A percentile compares a stretch with the other conserved stretches of the same genome.
phyloP scores from a whole-genome alignment of 352 stramenopile genomes.

The Phytophthora litchii region DNA sequence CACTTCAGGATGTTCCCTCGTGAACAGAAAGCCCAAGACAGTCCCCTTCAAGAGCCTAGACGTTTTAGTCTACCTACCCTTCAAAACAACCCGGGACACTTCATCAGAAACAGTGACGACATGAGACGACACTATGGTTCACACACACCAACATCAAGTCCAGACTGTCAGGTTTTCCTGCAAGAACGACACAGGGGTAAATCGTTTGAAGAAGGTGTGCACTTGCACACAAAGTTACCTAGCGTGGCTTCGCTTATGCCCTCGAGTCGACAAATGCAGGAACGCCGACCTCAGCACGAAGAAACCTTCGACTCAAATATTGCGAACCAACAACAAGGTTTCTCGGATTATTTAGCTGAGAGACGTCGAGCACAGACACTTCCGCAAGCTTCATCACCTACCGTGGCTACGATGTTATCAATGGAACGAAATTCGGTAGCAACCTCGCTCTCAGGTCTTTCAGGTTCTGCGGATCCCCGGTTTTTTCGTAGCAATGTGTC shows the following conservation, averaged over 20 bases:
- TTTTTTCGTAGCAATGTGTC: conserved; percentile 3
- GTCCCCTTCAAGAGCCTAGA: not conserved
- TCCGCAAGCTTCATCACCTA: not conserved
- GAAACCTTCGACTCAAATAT: not conserved
- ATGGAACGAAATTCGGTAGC: not conserved
- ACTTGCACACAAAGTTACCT: conserved; percentile 10
- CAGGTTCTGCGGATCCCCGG: conserved; percentile 10
- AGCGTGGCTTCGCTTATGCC: conserved; percentile 26
- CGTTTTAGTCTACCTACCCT: conserved; percentile 6
- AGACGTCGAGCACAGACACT: conserved; percentile 6
- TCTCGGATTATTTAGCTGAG: not conserved
- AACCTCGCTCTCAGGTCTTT: conserved; percentile 5
- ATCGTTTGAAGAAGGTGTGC: conserved; percentile 5
- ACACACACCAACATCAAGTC: not conserved
- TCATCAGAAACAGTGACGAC: not conserved
- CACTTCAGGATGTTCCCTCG: conserved; percentile 29
- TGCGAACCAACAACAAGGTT: not conserved
- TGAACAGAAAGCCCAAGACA: conserved; percentile 3
- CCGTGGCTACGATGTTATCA: not conserved
- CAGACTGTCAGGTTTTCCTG: not conserved
- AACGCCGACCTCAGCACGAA: conserved; percentile 7
- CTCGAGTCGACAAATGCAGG: not conserved
- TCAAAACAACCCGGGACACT: conserved; percentile 1
- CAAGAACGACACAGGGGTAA: conserved; percentile 15
- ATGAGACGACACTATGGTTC: conserved; percentile 1